A percentile compares a stretch with the other conserved stretches of the same genome.
These are phyloP conservation scores for Anastatica hierochuntica DNA, from an alignment of 345 rosid species.

Conservation along the genomic window DNA sequence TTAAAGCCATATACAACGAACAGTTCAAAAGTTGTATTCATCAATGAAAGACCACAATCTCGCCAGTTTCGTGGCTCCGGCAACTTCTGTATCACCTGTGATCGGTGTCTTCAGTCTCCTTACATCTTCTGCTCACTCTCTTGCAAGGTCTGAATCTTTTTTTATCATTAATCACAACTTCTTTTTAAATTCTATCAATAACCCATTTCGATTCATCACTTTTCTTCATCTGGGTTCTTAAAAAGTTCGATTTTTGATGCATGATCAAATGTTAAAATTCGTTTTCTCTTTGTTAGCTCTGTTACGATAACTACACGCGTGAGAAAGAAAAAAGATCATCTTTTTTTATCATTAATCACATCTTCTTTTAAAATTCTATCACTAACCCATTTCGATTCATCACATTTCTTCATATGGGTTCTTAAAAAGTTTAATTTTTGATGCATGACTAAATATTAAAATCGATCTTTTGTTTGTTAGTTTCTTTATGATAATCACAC, in stretches of 20 bases:
- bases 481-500: too few relatives aligned
- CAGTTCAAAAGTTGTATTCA: constrained; percentile 72
- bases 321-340: too few relatives aligned
- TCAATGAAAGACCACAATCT: constrained; percentile 67
- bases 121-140: constrained; percentile 71
- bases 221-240: constrained; percentile 8
- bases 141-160: constrained; percentile 55
- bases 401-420: neutral
- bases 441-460: too few relatives aligned
- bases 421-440: too few relatives aligned
- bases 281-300: too few relatives aligned
- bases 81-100: constrained; percentile 56
- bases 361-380: neutral
- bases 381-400: neutral
- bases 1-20: constrained; percentile 67
- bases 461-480: too few relatives aligned
- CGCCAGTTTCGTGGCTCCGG: constrained; percentile 60
- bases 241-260: constrained; percentile 6
- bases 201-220: neutral
- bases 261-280: too few relatives aligned
- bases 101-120: constrained; percentile 60
- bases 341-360: neutral
- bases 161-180: neutral
- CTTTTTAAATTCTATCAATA: neutral
- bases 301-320: constrained; percentile 5